Base-by-base conservation (phyloP, 345 rosid species). In the Aurinia saxatilis region DNA sequence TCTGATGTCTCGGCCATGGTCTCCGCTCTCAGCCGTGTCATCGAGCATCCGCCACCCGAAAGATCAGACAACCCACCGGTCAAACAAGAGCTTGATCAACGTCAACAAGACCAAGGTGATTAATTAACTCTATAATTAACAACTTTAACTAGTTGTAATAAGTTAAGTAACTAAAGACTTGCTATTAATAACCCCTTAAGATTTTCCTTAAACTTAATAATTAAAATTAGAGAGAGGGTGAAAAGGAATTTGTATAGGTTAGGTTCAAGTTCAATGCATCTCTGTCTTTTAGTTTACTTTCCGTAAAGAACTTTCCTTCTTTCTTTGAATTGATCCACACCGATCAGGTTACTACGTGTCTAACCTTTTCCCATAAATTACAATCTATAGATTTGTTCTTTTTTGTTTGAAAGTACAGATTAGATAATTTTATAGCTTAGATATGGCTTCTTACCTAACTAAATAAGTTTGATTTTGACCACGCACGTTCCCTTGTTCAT, bases 1-100 rank as follows among this genome's bases (percentile, higher is more conserved):
- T 66, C 82, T 3, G 98, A 82, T 49, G 84, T 83, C 75, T 79
- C 86, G 8, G 91, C 96, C 50, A 87, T 92, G 93, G 90, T 89
- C 65, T 83, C 90, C 2, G 79, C 84, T 73, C 88, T 92, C 35
- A 63, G 89, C 37, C 86, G 73, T 49, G 83, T 68, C 62, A 86
- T 83, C 33, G 73, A 78, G 17, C 63, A 86, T 21, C 71, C 75
- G 8, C 27, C n/a, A 21, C 15, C 52, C 23, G 65, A 54, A 34
- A 27, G 50, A 10, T 12, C 72, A 55, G 36, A 53, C n/a, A n/a
- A n/a, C 64, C 59, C 73, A 3, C 39, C 60, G 12, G 75, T 60
- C 36, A 73, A 70, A 63, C 64, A 73, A 70, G 75, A 77, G 60
- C 47, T 71, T 34, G 63, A 71, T 63, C 77, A 72, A 48, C 53